Conservation (phyloP, 1,139 yeast genomes). For the Candida tetrigidarum region DNA sequence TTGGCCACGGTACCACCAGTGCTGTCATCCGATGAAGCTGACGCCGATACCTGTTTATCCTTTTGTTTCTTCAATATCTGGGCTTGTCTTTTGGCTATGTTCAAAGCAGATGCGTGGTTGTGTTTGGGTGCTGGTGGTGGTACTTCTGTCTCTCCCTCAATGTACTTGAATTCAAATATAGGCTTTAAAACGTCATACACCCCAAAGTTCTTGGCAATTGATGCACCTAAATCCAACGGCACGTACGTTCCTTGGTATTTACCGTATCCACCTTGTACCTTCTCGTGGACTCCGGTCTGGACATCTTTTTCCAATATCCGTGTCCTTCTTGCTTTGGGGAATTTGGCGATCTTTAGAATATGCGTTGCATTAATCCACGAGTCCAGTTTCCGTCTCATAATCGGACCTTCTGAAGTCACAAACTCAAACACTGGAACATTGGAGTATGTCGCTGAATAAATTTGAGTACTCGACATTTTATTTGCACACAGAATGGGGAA, state of each 20-base stretch:
- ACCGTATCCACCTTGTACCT: conserved; percentile 95
- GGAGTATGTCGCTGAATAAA: conserved; percentile 81
- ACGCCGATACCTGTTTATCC: conserved; percentile 10
- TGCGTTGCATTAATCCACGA: conserved; percentile 94
- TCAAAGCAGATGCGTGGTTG: conserved; percentile 67
- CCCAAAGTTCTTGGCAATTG: conserved; percentile 71
- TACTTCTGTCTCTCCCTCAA: conserved; percentile 59
- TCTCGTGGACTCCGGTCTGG: conserved; percentile 84
- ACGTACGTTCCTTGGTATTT: conserved; percentile 97
- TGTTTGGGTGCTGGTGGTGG: conserved; percentile 90
- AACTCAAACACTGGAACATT: conserved; percentile 79
- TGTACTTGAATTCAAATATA: conserved; percentile 63
- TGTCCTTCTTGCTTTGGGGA: conserved; percentile 85
- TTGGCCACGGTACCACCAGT: conserved; percentile 21
- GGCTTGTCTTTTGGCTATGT: conserved; percentile 49
- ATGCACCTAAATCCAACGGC: conserved; percentile 66
- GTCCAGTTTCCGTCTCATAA: conserved; percentile 81
- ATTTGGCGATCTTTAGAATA: conserved; percentile 82
- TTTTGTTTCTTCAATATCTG: conserved; percentile 14
- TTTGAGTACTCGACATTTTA: conserved; percentile 35
- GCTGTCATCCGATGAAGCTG: conserved; percentile 13
- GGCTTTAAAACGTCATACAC: conserved; percentile 71
- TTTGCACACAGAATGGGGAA: no score
- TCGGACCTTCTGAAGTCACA: conserved; percentile 71
- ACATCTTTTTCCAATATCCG: conserved; percentile 87